Percentiles rank a stretch among this genome's conserved stretches.
Evolutionary conservation across 2,329 filamentous ascomycete species (phyloP).

Genomic region (Aureobasidium zeae): DNA sequence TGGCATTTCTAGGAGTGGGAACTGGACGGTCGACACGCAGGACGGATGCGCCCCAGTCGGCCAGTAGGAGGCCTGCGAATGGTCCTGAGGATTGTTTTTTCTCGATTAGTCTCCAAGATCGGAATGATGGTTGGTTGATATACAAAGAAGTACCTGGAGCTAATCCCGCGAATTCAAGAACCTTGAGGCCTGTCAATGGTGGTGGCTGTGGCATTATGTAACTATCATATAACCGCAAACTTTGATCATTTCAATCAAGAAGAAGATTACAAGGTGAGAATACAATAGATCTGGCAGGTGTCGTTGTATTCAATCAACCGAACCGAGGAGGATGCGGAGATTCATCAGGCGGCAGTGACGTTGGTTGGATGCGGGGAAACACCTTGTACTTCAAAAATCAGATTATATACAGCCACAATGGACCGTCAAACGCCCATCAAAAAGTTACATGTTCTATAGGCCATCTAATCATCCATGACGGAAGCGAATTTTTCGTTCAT

Average conservation of each 20-base stretch:
- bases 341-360: constrained; percentile 28
- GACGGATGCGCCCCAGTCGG: constrained; percentile 81
- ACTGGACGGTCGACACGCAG: constrained; percentile 67
- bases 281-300: not conserved
- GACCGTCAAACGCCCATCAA: constrained; percentile 10
- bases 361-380: constrained; percentile 8
- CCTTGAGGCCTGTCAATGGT: constrained; percentile 50
- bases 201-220: constrained; percentile 24
- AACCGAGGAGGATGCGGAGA: constrained; percentile 8
- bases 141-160: constrained; percentile 48
- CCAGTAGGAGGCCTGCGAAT: constrained; percentile 78
- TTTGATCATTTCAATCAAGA: too few relatives aligned
- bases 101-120: too few relatives aligned
- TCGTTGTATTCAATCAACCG: not conserved
- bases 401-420: constrained; percentile 13
- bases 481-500: constrained; percentile 98
- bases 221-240: too few relatives aligned
- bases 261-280: too few relatives aligned
- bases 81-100: constrained; percentile 48
- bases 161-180: constrained; percentile 57
- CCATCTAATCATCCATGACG: constrained; percentile 76
- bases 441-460: constrained; percentile 6
- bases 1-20: constrained; percentile 30
- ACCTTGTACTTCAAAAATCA: constrained; percentile 2
- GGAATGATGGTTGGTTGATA: constrained; percentile 3